Evolutionary conservation across 164 flowering plant genomes (phyloP).

Genomic region (Umbilicus rupestris): DNA sequence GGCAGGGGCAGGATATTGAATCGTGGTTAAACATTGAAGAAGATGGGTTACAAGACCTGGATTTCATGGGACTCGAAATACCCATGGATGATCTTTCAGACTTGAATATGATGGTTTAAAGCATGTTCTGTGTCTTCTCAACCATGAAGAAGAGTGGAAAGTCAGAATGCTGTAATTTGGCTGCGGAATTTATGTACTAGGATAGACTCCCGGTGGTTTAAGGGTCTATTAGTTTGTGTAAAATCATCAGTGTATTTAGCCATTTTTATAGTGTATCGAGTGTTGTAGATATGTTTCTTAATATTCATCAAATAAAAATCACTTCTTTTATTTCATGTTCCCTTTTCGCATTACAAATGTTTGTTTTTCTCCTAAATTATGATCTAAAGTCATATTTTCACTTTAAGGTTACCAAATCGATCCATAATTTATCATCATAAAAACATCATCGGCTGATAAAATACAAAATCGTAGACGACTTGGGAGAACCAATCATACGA

Average conservation of each 20-base stretch:
- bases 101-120: slow-evolving; percentile 68
- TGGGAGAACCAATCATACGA: no score
- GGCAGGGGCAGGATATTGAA: slow-evolving; percentile 48
- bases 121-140: slow-evolving; percentile 39
- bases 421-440: no score
- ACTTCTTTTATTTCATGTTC: no score
- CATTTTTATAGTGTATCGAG: background rate
- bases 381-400: no score
- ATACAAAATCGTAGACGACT: no score
- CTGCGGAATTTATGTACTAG: slow-evolving; percentile 25
- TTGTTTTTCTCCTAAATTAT: no score
- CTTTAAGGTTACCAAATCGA: no score
- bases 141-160: slow-evolving; percentile 18
- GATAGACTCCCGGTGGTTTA: slow-evolving; percentile 21
- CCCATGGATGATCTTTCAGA: slow-evolving; percentile 85
- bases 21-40: slow-evolving; percentile 66
- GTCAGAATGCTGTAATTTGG: slow-evolving; percentile 20
- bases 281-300: background rate
- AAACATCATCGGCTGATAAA: no score
- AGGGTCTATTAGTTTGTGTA: background rate
- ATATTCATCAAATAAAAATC: background rate
- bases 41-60: slow-evolving; percentile 49
- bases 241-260: background rate
- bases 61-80: slow-evolving; percentile 63
- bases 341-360: no score